Conservation (phyloP, 208 protist genomes). For the Trypanosoma cruzi region DNA sequence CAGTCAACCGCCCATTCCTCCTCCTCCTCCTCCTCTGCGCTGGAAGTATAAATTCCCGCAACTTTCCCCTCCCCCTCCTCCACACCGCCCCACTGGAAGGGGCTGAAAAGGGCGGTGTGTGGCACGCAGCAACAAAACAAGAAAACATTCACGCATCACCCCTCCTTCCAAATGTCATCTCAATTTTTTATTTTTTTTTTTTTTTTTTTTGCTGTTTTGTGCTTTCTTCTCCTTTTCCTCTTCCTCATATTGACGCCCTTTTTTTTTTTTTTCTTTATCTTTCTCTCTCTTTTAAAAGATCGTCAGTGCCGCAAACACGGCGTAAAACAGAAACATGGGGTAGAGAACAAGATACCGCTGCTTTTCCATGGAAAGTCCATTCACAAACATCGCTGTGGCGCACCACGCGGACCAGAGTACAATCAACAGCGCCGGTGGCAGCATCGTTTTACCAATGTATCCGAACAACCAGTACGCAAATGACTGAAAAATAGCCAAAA, state of each 20-base stretch:
- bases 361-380: slow-evolving; percentile 56
- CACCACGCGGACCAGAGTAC: slow-evolving; percentile 85
- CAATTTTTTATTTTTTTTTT: no score
- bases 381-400: slow-evolving; percentile 65
- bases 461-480: slow-evolving; percentile 46
- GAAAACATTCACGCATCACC: no score
- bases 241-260: background rate
- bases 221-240: background rate
- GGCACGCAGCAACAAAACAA: no score
- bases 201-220: slow-evolving; percentile 16
- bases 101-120: no score
- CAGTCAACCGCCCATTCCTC: background rate
- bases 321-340: slow-evolving; percentile 82
- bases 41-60: no score
- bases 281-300: slow-evolving; percentile 54
- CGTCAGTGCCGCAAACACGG: slow-evolving; percentile 73
- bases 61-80: background rate
- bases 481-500: slow-evolving; percentile 56
- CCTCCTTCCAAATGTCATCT: no score
- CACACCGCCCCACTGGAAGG: no score
- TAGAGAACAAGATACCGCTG: slow-evolving; percentile 83
- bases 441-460: slow-evolving; percentile 19
- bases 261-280: background rate
- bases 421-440: slow-evolving; percentile 54
- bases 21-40: no score